phyloP scores from a whole-genome alignment of 1,139 yeast genomes.

The Pneumocystis canis region DNA sequence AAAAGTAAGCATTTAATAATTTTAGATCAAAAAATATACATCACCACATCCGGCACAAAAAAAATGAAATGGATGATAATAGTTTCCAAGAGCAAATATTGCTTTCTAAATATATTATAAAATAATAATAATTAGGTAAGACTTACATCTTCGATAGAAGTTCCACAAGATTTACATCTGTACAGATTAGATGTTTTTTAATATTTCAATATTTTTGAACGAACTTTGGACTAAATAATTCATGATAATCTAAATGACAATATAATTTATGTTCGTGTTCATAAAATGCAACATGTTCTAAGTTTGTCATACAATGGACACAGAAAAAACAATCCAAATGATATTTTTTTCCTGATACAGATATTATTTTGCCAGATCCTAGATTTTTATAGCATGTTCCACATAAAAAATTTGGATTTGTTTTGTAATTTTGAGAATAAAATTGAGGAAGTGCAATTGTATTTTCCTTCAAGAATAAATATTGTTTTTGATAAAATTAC shows the following conservation, averaged over 20 bases:
- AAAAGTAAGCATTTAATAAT: neutral
- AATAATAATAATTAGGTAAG: neutral
- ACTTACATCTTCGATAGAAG: constrained; percentile 22
- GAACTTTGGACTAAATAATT: constrained; percentile 18
- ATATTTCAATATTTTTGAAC: neutral
- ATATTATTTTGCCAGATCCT: constrained; percentile 5
- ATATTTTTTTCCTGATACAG: constrained; percentile 11
- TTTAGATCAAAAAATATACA: neutral
- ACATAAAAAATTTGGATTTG: neutral
- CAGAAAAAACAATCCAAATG: constrained; percentile 25
- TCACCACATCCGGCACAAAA: constrained; percentile 24
- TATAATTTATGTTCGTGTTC: constrained; percentile 17
- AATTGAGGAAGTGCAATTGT: neutral
- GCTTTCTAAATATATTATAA: constrained; percentile 13
- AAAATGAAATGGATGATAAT: constrained; percentile 26
- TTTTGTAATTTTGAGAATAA: neutral
- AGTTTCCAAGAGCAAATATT: constrained; percentile 22
- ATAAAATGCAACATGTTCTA: constrained; percentile 25
- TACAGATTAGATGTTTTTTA: constrained; percentile 8
- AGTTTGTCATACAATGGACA: constrained; percentile 20
- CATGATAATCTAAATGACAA: constrained; percentile 27
- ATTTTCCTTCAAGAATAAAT: neutral
- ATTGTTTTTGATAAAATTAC: neutral
- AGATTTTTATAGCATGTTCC: neutral
- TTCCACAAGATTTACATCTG: constrained; percentile 23